Conservation (phyloP, 768 basidiomycete genomes). For the Tephrocybe sp. region DNA sequence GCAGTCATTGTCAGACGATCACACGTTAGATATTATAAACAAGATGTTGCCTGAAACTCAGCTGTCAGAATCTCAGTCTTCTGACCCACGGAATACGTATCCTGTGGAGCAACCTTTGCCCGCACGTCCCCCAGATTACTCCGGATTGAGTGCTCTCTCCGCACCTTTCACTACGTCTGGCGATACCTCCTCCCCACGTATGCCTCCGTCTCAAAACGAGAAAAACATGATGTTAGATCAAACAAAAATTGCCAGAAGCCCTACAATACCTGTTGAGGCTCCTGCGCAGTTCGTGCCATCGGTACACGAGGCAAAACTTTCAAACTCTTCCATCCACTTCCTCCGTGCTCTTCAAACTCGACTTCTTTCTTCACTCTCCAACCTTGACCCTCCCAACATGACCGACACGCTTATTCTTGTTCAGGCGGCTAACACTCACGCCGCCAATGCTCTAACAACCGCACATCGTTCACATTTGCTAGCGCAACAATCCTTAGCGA, state of each 20-base stretch:
- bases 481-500: conserved; percentile 29
- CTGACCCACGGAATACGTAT: not conserved
- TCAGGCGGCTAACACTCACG: conserved; percentile 25
- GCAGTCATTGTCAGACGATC: conserved; percentile 16
- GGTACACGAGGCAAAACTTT: not conserved
- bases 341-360: conserved; percentile 23
- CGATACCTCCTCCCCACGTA: no score
- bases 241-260: no score
- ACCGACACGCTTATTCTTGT: conserved; percentile 19
- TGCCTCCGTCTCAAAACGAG: no score
- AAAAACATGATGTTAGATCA: no score
- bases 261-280: no score
- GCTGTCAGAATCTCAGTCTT: conserved; percentile 3
- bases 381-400: conserved; percentile 17
- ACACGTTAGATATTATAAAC: conserved; percentile 1
- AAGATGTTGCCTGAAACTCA: not conserved
- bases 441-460: conserved; percentile 20
- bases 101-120: no score
- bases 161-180: no score
- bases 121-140: no score
- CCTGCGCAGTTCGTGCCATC: no score
- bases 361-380: conserved; percentile 22
- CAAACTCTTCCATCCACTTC: no score
- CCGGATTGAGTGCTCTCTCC: no score
- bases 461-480: conserved; percentile 27